Base-by-base conservation (phyloP, 2,329 filamentous ascomycete species). In the Pseudopyrenochaeta lycopersici region DNA sequence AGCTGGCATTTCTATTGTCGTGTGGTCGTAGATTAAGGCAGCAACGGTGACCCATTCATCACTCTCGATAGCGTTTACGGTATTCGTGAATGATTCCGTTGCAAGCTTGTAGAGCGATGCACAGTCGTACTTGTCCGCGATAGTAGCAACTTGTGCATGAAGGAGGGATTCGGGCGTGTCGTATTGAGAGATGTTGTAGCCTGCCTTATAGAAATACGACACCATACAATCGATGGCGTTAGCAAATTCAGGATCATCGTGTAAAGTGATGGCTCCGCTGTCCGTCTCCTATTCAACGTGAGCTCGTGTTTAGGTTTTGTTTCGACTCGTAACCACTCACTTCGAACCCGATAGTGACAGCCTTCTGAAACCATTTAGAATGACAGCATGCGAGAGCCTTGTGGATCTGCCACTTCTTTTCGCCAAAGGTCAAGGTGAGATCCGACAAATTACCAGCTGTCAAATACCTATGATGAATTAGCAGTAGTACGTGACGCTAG, bases 181-280 rank as follows among this genome's bases (percentile, higher is more conserved):
- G 51, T 58, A 62, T 33, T 54, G 15, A 17, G 54, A 55, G 18
- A 36, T 46, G 30, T 57, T 20, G 45, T 62, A 65, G 39, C 18
- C 46, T n/a, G 56, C 63, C 15, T 57, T 43, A 43, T 66, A 66
- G 49, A 66, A 60, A 39, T 62, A 66, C 33, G 56, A 60, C 39
- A 67, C 58, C 62, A 67, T 65, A 54, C 64, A 67, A 33, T 62
- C 60, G 38, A 67, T 51, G 11, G 62, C 58, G 58, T 63, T 29
- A 41, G 51, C 47, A 21, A 56, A 63, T 44, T 59, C 53, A 40
- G 54, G 44, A 33, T 62, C 53, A 52, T 67, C 57, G 2, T 63
- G 30, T 27, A 65, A 44, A 27, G 47, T 59, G 27, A 67, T 53
- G n/a, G 44, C 52, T 55, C 56, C 52, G 40, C 52, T 64, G 7